These are phyloP conservation scores for Mortierella sp. DNA, from an alignment of 371 early-diverging fungal species.

Conservation along the genomic window DNA sequence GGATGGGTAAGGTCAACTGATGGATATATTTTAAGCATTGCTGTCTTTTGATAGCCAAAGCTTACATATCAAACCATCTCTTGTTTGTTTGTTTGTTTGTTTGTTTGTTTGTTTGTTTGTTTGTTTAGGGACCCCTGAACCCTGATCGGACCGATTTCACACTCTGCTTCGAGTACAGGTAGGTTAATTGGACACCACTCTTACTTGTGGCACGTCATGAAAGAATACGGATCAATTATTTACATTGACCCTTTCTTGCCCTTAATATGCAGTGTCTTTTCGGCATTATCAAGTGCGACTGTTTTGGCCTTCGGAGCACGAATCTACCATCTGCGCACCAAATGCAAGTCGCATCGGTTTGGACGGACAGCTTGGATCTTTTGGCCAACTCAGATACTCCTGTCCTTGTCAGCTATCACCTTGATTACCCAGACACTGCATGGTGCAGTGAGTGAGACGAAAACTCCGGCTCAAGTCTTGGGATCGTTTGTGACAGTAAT, in stretches of 20 bases:
- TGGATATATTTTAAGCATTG: background rate
- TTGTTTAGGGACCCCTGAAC: constrained; percentile 68
- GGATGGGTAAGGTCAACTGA: constrained; percentile 25
- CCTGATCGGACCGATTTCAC: constrained; percentile 74
- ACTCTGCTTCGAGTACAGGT: constrained; percentile 83
- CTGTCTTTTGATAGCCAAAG: background rate
- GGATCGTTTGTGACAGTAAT: background rate
- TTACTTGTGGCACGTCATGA: background rate
- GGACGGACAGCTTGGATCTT: constrained; percentile 50
- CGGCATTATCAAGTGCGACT: constrained; percentile 45
- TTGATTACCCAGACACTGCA: constrained; percentile 6
- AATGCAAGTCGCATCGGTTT: constrained; percentile 23
- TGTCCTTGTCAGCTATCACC: constrained; percentile 3
- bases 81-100: background rate
- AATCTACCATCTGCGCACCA: constrained; percentile 10
- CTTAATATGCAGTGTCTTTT: background rate
- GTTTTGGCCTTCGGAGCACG: constrained; percentile 12
- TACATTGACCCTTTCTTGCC: background rate
- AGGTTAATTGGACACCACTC: constrained; percentile 50
- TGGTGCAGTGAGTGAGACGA: background rate
- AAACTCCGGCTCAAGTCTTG: background rate
- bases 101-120: background rate
- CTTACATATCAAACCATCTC: background rate
- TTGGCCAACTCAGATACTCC: constrained; percentile 38
- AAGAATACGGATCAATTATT: background rate